A percentile compares a stretch with the other conserved stretches of the same genome.
Conservation (phyloP, 345 rosid genomes). For the Linum usitatissimum region DNA sequence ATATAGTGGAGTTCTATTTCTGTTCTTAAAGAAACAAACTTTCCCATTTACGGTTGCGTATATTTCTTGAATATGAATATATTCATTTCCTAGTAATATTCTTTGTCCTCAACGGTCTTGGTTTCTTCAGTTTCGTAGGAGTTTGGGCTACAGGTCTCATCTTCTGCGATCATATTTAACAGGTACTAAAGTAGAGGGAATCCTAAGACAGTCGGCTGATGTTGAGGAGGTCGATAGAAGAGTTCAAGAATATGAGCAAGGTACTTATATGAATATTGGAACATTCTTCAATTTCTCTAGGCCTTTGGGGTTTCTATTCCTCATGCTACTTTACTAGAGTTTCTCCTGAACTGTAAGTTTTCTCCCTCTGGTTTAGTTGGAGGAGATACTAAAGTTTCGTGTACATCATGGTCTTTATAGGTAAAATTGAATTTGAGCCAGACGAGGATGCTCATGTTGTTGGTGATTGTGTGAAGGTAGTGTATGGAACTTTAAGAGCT, state of each 20-base stretch:
- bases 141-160: neutral
- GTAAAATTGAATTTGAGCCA: slow-evolving; percentile 69
- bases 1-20: too few relatives aligned
- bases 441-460: slow-evolving; percentile 97
- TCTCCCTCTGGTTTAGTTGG: neutral
- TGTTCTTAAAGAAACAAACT: too few relatives aligned
- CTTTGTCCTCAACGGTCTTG: neutral
- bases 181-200: slow-evolving; percentile 88
- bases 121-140: neutral
- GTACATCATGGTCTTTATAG: slow-evolving; percentile 24
- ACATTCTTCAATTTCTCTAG: too few relatives aligned
- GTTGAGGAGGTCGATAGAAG: slow-evolving; percentile 95
- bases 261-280: slow-evolving; percentile 20
- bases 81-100: too few relatives aligned
- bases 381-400: neutral
- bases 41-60: too few relatives aligned
- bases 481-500: slow-evolving; percentile 12
- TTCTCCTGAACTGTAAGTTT: neutral
- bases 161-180: slow-evolving; percentile 15
- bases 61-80: too few relatives aligned
- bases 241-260: slow-evolving; percentile 92
- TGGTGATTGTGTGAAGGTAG: slow-evolving; percentile 97
- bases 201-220: slow-evolving; percentile 87
- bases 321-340: slow-evolving; percentile 13
- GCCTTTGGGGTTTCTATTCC: neutral